Evolutionary conservation across 2,329 filamentous ascomycete genomes (phyloP).

Genomic region (Colletotrichum sp.): DNA sequence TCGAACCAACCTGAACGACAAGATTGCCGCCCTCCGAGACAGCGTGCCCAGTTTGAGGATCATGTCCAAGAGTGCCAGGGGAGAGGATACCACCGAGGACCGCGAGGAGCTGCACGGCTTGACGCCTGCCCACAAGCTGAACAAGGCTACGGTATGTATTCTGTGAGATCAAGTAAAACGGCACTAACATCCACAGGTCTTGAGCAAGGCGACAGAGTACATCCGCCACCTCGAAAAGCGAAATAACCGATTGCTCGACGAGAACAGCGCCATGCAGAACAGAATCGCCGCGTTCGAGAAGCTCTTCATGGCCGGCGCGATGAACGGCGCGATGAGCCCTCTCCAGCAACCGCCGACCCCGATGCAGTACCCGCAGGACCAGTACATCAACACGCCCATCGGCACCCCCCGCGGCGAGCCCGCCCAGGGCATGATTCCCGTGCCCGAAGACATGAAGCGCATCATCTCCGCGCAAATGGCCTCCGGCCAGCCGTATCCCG

Average conservation of each 20-base stretch:
- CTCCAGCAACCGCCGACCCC: conserved; percentile 60
- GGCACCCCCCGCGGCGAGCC: conserved; percentile 44
- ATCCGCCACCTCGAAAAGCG: conserved; percentile 93
- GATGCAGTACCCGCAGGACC: conserved; percentile 54
- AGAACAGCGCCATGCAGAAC: conserved; percentile 80
- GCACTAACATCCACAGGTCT: conserved; percentile 53
- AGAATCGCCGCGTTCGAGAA: conserved; percentile 79
- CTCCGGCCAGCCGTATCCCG: conserved; percentile 57
- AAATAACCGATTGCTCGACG: conserved; percentile 80
- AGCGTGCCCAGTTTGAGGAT: conserved; percentile 90
- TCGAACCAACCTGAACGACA: conserved; percentile 94
- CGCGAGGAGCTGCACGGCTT: conserved; percentile 82
- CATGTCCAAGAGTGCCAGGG: conserved; percentile 74
- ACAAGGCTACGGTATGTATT: conserved; percentile 82
- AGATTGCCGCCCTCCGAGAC: conserved; percentile 90
- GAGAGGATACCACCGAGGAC: conserved; percentile 74
- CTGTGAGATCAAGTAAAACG: rapidly evolving
- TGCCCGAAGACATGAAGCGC: conserved; percentile 70
- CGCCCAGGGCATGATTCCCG: conserved; percentile 65
- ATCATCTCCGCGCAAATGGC: conserved; percentile 64
- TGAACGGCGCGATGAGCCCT: conserved; percentile 62
- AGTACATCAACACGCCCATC: conserved; percentile 51
- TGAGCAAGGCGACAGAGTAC: conserved; percentile 96
- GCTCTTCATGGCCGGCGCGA: conserved; percentile 79
- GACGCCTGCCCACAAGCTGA: conserved; percentile 89